Percentiles rank a stretch among this genome's conserved stretches.
phyloP scores from a whole-genome alignment of 75 land plant genomes.

The Gnetum montanum region DNA sequence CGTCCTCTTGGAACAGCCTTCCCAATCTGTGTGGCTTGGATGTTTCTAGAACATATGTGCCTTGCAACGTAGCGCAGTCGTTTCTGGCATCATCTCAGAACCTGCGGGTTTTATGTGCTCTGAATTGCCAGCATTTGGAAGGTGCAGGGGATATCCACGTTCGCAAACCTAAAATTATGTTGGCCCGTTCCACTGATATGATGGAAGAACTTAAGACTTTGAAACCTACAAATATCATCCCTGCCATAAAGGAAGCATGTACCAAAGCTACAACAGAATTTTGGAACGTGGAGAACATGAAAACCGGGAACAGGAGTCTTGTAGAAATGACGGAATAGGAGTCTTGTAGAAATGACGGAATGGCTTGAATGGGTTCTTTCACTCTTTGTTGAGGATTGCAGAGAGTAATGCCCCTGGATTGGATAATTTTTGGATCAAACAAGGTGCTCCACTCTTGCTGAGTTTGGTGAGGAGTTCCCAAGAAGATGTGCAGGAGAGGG shows the following conservation, averaged over 20 bases:
- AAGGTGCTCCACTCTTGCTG: slow-evolving; percentile 77
- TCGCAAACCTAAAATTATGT: slow-evolving; percentile 46
- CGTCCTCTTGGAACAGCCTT: slow-evolving; percentile 49
- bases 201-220: slow-evolving; percentile 51
- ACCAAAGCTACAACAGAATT: no score
- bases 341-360: slow-evolving; percentile 38
- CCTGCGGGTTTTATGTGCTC: slow-evolving; percentile 66
- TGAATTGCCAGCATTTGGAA: no score
- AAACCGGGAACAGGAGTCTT: no score
- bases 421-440: slow-evolving; percentile 83
- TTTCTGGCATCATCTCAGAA: slow-evolving; percentile 42
- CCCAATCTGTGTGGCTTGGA: slow-evolving; percentile 73
- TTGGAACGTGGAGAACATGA: no score
- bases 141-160: no score
- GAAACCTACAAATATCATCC: no score
- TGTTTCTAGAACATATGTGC: slow-evolving; percentile 85
- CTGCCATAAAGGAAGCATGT: no score
- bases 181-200: slow-evolving; percentile 57
- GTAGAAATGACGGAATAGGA: no score
- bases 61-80: slow-evolving; percentile 35
- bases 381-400: slow-evolving; percentile 68
- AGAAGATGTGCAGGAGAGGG: slow-evolving; percentile 97
- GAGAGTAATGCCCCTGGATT: slow-evolving; percentile 67
- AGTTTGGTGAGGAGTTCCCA: slow-evolving; percentile 69
- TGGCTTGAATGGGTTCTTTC: slow-evolving; percentile 96